A percentile compares a stretch with the other conserved stretches of the same genome.
These are phyloP conservation scores for Botryosphaeria agaves DNA, from an alignment of 2,329 filamentous ascomycete genomes.

Conservation along the genomic window DNA sequence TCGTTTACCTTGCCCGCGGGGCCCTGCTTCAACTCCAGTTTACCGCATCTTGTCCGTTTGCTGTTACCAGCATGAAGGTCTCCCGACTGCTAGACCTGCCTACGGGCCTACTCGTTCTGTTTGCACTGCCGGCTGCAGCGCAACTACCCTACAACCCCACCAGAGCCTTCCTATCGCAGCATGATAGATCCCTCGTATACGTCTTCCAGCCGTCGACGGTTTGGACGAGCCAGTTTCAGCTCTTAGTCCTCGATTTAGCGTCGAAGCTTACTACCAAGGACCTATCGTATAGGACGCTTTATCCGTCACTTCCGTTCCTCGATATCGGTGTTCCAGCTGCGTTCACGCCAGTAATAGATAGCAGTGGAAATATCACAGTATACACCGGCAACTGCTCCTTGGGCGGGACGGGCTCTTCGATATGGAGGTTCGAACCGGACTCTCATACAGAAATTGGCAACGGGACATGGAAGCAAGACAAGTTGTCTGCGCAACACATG, in stretches of 20 bases:
- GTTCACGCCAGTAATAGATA: constrained; percentile 51
- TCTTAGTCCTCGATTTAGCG: constrained; percentile 51
- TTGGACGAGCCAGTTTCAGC: constrained; percentile 29
- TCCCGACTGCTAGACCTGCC: neutral
- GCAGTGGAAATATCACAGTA: constrained; percentile 52
- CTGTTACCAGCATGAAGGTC: neutral
- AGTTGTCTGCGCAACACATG: constrained; percentile 16
- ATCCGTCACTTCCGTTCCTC: constrained; percentile 46
- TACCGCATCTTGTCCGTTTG: neutral
- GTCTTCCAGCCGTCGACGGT: constrained; percentile 42
- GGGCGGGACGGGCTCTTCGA: constrained; percentile 28
- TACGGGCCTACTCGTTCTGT: constrained; percentile 2
- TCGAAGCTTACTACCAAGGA: constrained; percentile 32
- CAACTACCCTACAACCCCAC: constrained; percentile 64
- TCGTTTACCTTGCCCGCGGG: neutral
- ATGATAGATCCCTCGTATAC: constrained; percentile 42
- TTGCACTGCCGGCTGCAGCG: constrained; percentile 9
- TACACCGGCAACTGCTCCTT: constrained; percentile 56
- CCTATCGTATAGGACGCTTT: constrained; percentile 28
- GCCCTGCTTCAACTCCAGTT: neutral
- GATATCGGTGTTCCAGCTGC: constrained; percentile 30
- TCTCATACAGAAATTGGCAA: constrained; percentile 24
- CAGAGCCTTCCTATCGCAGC: constrained; percentile 37
- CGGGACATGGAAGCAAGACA: constrained; percentile 36
- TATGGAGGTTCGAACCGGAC: constrained; percentile 52